A percentile compares a stretch with the other conserved stretches of the same genome.
phyloP scores from a whole-genome alignment of 2,329 filamentous ascomycete genomes.

The Teratosphaeria gauchensis region DNA sequence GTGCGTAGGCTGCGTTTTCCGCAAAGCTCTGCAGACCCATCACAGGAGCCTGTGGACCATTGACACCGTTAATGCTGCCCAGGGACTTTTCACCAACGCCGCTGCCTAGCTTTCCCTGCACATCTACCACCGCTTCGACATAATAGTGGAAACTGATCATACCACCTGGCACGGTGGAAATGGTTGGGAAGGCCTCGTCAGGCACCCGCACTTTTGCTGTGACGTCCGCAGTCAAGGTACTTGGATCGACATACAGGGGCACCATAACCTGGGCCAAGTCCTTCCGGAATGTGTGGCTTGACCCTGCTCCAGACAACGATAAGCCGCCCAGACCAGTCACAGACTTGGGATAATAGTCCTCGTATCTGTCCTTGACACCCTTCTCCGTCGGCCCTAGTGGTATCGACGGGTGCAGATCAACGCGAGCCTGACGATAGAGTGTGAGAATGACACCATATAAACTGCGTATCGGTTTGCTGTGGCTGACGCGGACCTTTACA shows the following conservation, averaged over 20 bases:
- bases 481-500: conserved; percentile 71
- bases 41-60: conserved; percentile 3
- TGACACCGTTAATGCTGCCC: conserved; percentile 11
- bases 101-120: conserved; percentile 76
- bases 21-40: background rate
- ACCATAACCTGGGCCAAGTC: conserved; percentile 83
- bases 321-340: conserved; percentile 77
- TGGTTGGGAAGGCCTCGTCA: conserved; percentile 85
- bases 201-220: conserved; percentile 78
- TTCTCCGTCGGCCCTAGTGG: conserved; percentile 54
- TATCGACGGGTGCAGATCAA: conserved; percentile 65
- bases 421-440: conserved; percentile 79
- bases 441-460: conserved; percentile 89
- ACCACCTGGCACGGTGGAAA: conserved; percentile 75
- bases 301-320: conserved; percentile 75
- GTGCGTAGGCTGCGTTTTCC: conserved; percentile 6
- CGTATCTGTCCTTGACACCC: conserved; percentile 60
- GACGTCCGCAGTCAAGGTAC: conserved; percentile 65
- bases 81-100: conserved; percentile 46
- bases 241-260: conserved; percentile 78
- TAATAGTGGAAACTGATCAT: conserved; percentile 96
- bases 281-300: conserved; percentile 89
- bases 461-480: conserved; percentile 83
- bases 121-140: conserved; percentile 82
- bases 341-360: conserved; percentile 80